Percentiles rank a stretch among this genome's conserved stretches.
phyloP scores from a whole-genome alignment of 805 yeast species.

The Clavispora santaluciae region DNA sequence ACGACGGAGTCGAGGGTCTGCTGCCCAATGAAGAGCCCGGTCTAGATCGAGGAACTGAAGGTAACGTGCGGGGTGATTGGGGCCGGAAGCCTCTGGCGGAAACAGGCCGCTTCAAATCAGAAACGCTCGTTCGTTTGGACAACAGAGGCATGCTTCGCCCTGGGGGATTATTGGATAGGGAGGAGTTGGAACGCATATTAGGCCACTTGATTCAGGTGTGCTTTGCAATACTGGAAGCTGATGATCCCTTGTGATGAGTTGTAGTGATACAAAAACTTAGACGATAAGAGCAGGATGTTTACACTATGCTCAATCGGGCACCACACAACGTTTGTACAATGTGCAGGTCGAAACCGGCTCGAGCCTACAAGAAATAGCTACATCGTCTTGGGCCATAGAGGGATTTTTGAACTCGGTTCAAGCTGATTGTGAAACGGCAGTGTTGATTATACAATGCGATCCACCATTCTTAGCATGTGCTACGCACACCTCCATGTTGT shows the following conservation, averaged over 20 bases:
- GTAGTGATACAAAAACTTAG: neutral
- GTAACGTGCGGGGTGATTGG: slow-evolving; percentile 23
- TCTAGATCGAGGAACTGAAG: slow-evolving; percentile 18
- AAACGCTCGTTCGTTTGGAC: slow-evolving; percentile 1
- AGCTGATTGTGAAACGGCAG: too few relatives aligned
- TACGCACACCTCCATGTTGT: too few relatives aligned
- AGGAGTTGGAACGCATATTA: slow-evolving; percentile 15
- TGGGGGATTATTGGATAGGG: slow-evolving; percentile 12
- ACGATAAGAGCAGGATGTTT: slow-evolving; percentile 1
- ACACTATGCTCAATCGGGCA: neutral
- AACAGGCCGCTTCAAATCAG: slow-evolving; percentile 28
- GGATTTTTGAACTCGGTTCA: too few relatives aligned
- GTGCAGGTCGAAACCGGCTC: neutral
- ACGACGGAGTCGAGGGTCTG: slow-evolving; percentile 37
- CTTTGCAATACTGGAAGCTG: neutral
- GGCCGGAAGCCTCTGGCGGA: slow-evolving; percentile 27
- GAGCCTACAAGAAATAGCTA: too few relatives aligned
- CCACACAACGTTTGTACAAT: neutral
- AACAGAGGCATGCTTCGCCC: slow-evolving; percentile 14
- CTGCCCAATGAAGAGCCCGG: slow-evolving; percentile 34
- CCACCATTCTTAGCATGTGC: too few relatives aligned
- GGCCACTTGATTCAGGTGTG: neutral
- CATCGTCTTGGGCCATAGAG: too few relatives aligned
- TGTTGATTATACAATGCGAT: too few relatives aligned
- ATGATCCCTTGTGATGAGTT: neutral